Evolutionary conservation across 1,284 basidiomycete species (phyloP), one percentile per base, ranked within the genome.

Genomic region (Sanghuangporus baumii): DNA sequence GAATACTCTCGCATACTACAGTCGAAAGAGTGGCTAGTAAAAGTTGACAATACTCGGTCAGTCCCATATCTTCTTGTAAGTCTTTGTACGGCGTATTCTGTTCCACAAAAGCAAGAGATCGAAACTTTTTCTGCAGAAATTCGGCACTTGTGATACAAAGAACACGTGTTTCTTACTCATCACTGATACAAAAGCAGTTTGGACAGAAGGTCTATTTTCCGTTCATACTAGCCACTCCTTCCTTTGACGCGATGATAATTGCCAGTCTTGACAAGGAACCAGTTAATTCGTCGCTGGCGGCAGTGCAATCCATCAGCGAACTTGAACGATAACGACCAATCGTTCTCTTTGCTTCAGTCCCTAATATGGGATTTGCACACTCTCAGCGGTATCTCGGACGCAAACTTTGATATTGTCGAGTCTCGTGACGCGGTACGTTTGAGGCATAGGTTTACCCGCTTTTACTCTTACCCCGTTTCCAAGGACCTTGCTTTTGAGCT

Each of bases 111-210:
- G 23, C 18, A 12, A 46, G 43, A 18, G 4, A 20, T 2, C 31
- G 16, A 11, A 38, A 1, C 3, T 34, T 43, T 34, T 48, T 16
- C 40, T 40, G 2, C 43, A 66, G 65, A 66, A 66, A 62, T 60
- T 60, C 37, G 64, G 59, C 20, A 48, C 37, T 18, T 85, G 83
- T 6, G 72, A 76, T 6, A 76, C 77, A 26, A 82, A 88, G 67
- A 72, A 80, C 55, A 77, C 78, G 14, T 88, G 87, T 68, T 80
- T 76, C 65, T 69, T 90, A 56, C 70, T 91, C 66, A 71, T 90
- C 59, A 89, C 89, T 16, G 89, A 91, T 72, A 91, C 87, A 6
- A 88, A 82, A 71, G 78, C 75, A 41, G 85, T 87, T 9, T 91
- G 88, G 88, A 78, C 77, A n/a, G 89, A 91, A 85, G 85, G 89